Conservation (phyloP, 495 filamentous ascomycete genomes). For the Tuber calosporum region DNA sequence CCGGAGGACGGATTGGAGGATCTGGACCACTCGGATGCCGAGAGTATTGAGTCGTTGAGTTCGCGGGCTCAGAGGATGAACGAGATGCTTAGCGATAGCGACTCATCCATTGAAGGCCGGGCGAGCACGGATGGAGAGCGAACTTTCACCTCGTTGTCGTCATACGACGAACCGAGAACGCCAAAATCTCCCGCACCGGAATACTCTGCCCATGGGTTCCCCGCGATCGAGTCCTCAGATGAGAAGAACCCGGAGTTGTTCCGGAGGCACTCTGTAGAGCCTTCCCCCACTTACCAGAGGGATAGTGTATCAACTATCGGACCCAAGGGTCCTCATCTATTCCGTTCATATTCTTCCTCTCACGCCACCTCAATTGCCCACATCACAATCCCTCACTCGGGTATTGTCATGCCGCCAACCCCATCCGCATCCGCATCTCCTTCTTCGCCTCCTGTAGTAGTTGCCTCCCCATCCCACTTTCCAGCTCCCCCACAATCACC, state of each 20-base stretch:
- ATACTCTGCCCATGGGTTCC: conserved; percentile 34
- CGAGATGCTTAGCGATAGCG: conserved; percentile 41
- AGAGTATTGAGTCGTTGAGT: conserved; percentile 40
- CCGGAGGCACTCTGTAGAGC: conserved; percentile 32
- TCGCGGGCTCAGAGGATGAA: conserved; percentile 38
- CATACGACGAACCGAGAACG: conserved; percentile 66
- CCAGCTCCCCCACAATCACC: conserved; percentile 24
- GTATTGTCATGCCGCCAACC: conserved; percentile 33
- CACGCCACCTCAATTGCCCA: conserved; percentile 32
- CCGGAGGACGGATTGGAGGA: conserved; percentile 29
- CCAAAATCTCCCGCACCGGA: conserved; percentile 49
- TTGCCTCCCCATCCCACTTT: conserved; percentile 40
- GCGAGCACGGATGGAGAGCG: conserved; percentile 33
- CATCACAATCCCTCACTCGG: conserved; percentile 33
- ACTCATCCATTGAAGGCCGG: conserved; percentile 37
- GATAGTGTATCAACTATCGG: conserved; percentile 60
- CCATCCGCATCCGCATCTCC: conserved; percentile 43
- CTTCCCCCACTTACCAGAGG: conserved; percentile 28
- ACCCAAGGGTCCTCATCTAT: conserved; percentile 81
- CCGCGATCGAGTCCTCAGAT: conserved; percentile 35
- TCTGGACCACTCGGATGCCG: conserved; percentile 39
- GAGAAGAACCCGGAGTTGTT: conserved; percentile 37
- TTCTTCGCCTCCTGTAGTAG: conserved; percentile 30
- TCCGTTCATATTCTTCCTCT: conserved; percentile 52
- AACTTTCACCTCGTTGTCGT: conserved; percentile 59